phyloP scores from a whole-genome alignment of 2,329 filamentous ascomycete species.

The Magnaporthiopsis poae region DNA sequence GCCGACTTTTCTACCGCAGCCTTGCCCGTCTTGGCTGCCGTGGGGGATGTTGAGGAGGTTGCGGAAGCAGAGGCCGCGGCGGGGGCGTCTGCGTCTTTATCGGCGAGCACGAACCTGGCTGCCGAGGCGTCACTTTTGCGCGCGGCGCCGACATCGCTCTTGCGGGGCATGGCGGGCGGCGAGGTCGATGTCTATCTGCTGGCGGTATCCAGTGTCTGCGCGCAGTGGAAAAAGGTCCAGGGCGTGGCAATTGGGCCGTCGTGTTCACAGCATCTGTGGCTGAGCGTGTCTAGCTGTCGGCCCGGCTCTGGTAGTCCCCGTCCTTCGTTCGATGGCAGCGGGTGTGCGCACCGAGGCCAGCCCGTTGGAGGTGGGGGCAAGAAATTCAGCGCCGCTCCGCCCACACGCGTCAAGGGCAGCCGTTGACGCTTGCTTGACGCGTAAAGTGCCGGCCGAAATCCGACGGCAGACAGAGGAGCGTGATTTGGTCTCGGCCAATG shows the following conservation, averaged over 20 bases:
- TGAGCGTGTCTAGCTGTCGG: neutral
- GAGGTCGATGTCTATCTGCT: neutral
- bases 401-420: neutral
- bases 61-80: slow-evolving; percentile 12
- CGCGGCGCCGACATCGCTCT: slow-evolving; percentile 32
- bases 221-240: neutral
- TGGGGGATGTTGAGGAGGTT: slow-evolving; percentile 12
- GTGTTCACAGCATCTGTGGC: neutral
- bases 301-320: neutral
- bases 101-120: slow-evolving; percentile 34
- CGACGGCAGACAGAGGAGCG: no score
- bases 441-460: neutral
- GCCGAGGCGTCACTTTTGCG: slow-evolving; percentile 37
- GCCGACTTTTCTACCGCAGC: slow-evolving; percentile 16
- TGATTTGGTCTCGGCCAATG: no score
- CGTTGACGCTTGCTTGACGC: neutral
- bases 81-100: slow-evolving; percentile 24
- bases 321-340: neutral
- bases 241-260: neutral
- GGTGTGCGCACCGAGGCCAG: neutral
- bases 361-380: neutral
- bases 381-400: neutral
- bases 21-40: slow-evolving; percentile 8
- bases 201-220: no score
- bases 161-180: slow-evolving; percentile 29